These are phyloP conservation scores for Aureobasidium mangrovei DNA, from an alignment of 2,329 filamentous ascomycete species.

Conservation along the genomic window DNA sequence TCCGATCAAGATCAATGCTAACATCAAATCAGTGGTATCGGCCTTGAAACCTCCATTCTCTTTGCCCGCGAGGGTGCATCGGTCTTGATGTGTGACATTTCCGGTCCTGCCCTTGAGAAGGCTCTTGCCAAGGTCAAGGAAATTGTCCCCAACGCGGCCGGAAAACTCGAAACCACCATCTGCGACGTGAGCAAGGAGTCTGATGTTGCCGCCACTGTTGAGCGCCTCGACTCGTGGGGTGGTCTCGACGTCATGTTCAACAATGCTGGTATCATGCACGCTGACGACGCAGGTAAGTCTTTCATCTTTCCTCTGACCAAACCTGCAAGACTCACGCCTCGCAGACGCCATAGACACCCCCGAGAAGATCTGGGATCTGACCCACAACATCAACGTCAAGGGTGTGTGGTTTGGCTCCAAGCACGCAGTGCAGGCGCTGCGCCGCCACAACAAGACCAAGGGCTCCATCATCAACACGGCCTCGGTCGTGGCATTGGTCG, in stretches of 20 bases:
- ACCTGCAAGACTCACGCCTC: background rate
- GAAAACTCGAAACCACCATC: constrained; percentile 52
- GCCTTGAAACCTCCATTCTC: constrained; percentile 82
- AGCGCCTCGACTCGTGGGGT: constrained; percentile 71
- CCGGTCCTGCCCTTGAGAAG: constrained; percentile 65
- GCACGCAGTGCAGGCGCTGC: constrained; percentile 75
- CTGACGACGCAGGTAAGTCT: constrained; percentile 41
- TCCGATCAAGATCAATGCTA: background rate
- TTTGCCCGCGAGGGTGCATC: constrained; percentile 83
- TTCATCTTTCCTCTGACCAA: background rate
- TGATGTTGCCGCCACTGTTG: constrained; percentile 66
- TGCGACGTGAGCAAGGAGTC: constrained; percentile 82
- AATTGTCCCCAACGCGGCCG: constrained; percentile 47
- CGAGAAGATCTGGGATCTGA: constrained; percentile 89
- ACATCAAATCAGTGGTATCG: constrained; percentile 60
- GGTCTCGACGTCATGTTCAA: constrained; percentile 92
- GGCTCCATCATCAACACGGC: constrained; percentile 89
- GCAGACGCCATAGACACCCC: constrained; percentile 66
- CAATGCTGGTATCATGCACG: constrained; percentile 96
- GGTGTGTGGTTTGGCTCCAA: constrained; percentile 96
- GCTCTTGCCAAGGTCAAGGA: constrained; percentile 67
- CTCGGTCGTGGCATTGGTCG: constrained; percentile 78
- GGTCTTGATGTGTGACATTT: constrained; percentile 80
- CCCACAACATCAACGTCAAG: constrained; percentile 92
- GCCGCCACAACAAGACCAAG: constrained; percentile 67